Percentiles rank a stretch among this genome's conserved stretches.
phyloP scores from a whole-genome alignment of 2,329 filamentous ascomycete genomes.

The Daldinia eschscholtzii region DNA sequence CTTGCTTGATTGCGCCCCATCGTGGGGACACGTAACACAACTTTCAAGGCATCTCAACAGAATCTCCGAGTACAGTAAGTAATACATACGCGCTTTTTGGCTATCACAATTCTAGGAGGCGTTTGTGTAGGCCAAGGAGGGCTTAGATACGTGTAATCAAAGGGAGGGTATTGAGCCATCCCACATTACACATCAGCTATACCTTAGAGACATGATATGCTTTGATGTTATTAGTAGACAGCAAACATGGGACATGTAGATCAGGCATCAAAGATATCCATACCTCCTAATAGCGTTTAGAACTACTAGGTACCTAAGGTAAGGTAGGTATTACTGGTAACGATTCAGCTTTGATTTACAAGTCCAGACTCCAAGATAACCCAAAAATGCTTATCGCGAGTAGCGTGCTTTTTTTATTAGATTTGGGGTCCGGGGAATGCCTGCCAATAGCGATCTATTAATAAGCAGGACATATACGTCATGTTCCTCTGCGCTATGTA shows the following conservation, averaged over 20 bases:
- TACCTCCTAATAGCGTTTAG: background rate
- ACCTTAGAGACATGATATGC: background rate
- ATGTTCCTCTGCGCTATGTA: conserved; percentile 12
- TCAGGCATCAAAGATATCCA: background rate
- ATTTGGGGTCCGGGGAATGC: conserved; percentile 41
- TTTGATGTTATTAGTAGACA: background rate
- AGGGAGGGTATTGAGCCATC: background rate
- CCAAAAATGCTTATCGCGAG: conserved; percentile 14
- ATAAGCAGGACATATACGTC: conserved; percentile 34
- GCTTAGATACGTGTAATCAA: conserved; percentile 26
- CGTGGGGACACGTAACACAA: conserved; percentile 17
- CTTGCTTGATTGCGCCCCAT: conserved; percentile 16
- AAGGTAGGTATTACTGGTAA: background rate
- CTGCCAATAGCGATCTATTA: conserved; percentile 31
- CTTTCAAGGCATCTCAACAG: conserved; percentile 15
- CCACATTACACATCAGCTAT: background rate
- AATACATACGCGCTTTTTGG: conserved; percentile 11
- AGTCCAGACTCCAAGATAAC: conserved; percentile 6
- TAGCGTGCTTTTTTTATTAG: conserved; percentile 17
- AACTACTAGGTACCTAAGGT: background rate
- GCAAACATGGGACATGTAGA: conserved; percentile 7
- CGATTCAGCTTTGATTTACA: conserved; percentile 13
- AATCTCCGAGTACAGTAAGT: conserved; percentile 32
- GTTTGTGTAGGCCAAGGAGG: conserved; percentile 34
- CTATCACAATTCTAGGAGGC: conserved; percentile 26